Evolutionary conservation across 2,329 filamentous ascomycete genomes (phyloP), one percentile per base, ranked within the genome.

Genomic region (Thermoascus crustaceus): DNA sequence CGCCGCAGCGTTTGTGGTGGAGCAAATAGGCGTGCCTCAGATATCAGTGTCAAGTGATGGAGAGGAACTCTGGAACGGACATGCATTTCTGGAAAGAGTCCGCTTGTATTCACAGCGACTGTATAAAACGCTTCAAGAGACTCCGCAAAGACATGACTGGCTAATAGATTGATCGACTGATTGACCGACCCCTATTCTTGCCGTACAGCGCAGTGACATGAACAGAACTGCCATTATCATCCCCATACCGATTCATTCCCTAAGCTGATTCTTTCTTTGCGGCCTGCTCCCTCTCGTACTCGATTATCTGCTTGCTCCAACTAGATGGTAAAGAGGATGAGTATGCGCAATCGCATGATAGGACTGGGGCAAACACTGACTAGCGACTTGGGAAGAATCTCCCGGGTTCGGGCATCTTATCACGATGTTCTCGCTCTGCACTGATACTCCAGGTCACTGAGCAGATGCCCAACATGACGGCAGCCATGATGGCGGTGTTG

Each of bases 1-100:
- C 4, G 82, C 86, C 2, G 89, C 91, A 5, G 88, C 87, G 52
- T 91, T 94, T 59, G 85, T 85, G 10, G 94, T 98, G 50, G 88
- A 98, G 62, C 91, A 98, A 59, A 79, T 94, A 34, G 89, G 91
- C 0, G 76, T 93, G 57, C 89, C 89, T 11, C 42, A 39, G 13
- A 49, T 63, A 14, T 53, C 55, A 32, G 43, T 38, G 26, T 36
- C 50, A 39, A 47, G 43, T 4, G 46, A 54, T 35, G 60, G 54
- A 24, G 49, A 50, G 33, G 62, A 66, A 42, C 45, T 53, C 44
- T 69, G 66, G 66, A 69, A 69, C 49, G 60, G 55, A 44, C 53
- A 53, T 57, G 54, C 54, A 54, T 65, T 64, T 50, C 56, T 53
- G 50, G 60, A 63, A 57, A 57, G 62, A 39, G 53, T 66, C 53